Evolutionary conservation across 2,329 filamentous ascomycete genomes (phyloP).

Genomic region (Zymoseptoria crescenta): DNA sequence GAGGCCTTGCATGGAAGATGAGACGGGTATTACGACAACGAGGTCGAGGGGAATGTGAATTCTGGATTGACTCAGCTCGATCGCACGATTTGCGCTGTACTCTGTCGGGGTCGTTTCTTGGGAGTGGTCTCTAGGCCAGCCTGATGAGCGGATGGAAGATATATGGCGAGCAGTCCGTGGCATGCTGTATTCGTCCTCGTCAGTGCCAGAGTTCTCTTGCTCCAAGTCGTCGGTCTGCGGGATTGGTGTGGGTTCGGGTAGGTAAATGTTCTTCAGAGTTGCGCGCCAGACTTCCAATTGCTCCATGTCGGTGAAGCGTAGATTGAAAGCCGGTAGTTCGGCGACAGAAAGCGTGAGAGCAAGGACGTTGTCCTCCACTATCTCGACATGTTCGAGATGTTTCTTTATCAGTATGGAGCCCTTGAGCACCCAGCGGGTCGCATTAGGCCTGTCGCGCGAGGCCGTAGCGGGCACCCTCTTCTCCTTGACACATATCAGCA

Average conservation of each 20-base stretch:
- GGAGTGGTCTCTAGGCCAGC: slow-evolving; percentile 73
- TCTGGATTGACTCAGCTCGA: slow-evolving; percentile 31
- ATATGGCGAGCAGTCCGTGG: slow-evolving; percentile 54
- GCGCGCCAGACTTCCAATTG: slow-evolving; percentile 89
- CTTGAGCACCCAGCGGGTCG: slow-evolving; percentile 77
- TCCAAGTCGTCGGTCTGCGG: slow-evolving; percentile 63
- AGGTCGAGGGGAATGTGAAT: slow-evolving; percentile 89
- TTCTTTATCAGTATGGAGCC: slow-evolving; percentile 98
- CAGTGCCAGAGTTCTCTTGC: slow-evolving; percentile 46
- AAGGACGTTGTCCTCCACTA: slow-evolving; percentile 64
- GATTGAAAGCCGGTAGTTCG: slow-evolving; percentile 88
- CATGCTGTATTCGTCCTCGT: slow-evolving; percentile 31
- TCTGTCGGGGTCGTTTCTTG: slow-evolving; percentile 84
- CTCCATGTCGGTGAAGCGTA: slow-evolving; percentile 74
- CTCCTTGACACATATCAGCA: slow-evolving; percentile 99
- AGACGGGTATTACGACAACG: slow-evolving; percentile 93
- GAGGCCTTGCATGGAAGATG: slow-evolving; percentile 97
- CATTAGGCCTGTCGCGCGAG: slow-evolving; percentile 46
- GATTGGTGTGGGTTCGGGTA: slow-evolving; percentile 52
- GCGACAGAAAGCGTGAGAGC: slow-evolving; percentile 85
- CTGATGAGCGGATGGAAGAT: slow-evolving; percentile 73
- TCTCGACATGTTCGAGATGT: slow-evolving; percentile 85
- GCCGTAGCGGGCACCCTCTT: slow-evolving; percentile 59
- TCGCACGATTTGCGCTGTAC: slow-evolving; percentile 52
- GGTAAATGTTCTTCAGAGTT: slow-evolving; percentile 73